Evolutionary conservation across 352 stramenopile genomes (phyloP).

Genomic region (Phytophthora ohioensis): DNA sequence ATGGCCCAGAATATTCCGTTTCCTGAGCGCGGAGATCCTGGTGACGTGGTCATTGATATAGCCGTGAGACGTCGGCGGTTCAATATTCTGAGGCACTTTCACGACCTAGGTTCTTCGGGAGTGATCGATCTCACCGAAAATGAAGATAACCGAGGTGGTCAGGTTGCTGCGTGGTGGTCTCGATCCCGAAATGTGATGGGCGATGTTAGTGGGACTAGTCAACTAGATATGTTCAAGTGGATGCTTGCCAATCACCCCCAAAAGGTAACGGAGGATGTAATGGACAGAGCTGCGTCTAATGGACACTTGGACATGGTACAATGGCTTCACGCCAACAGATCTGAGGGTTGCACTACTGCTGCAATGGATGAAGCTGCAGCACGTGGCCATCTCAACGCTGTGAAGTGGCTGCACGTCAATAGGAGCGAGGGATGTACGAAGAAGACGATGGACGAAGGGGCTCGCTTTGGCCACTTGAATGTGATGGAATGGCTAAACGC

Average conservation of each 20-base stretch:
- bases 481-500: slow-evolving; percentile 5
- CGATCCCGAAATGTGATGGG: slow-evolving; percentile 1
- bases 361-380: too few species aligned
- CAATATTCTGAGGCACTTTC: slow-evolving; percentile 9
- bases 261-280: slow-evolving; percentile 8
- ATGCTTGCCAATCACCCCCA: neutral
- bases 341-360: too few species aligned
- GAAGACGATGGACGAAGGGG: neutral
- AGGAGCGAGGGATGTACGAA: neutral
- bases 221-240: slow-evolving; percentile 11
- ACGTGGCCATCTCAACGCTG: too few species aligned
- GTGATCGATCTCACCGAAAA: slow-evolving; percentile 3
- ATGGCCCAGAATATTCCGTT: slow-evolving; percentile 8
- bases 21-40: neutral
- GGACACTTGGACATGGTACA: slow-evolving; percentile 5
- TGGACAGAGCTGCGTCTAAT: neutral
- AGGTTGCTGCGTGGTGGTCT: slow-evolving; percentile 11
- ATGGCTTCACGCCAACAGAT: neutral
- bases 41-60: neutral
- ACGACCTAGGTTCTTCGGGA: neutral
- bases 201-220: neutral
- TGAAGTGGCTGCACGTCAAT: too few species aligned
- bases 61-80: neutral
- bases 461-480: neutral
- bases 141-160: neutral